Evolutionary conservation across 1,139 yeast species (phyloP).

Genomic region (Taphrina wiesneri): DNA sequence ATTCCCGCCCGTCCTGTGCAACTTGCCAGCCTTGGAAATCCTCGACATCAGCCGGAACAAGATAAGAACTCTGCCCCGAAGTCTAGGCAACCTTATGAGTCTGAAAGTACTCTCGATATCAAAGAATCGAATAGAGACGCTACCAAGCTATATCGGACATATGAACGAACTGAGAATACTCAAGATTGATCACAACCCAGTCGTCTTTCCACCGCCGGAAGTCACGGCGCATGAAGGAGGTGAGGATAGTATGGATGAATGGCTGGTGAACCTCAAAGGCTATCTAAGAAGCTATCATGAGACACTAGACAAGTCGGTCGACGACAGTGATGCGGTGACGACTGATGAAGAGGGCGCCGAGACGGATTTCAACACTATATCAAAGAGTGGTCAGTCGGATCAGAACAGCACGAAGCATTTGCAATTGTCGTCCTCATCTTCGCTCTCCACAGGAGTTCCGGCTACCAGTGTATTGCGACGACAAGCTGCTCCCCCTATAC

Average conservation of each 20-base stretch:
- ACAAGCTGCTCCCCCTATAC: slow-evolving; percentile 35
- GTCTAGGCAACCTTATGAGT: slow-evolving; percentile 48
- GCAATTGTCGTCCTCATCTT: slow-evolving; percentile 7
- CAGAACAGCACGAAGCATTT: background rate
- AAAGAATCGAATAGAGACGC: slow-evolving; percentile 59
- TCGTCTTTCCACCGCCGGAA: slow-evolving; percentile 54
- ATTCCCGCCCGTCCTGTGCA: slow-evolving; percentile 56
- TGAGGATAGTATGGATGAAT: slow-evolving; percentile 53
- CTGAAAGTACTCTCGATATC: slow-evolving; percentile 60
- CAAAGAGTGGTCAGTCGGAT: slow-evolving; percentile 22
- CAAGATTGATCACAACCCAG: slow-evolving; percentile 72
- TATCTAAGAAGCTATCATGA: slow-evolving; percentile 41
- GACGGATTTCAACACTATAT: slow-evolving; percentile 23
- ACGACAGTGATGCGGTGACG: slow-evolving; percentile 20
- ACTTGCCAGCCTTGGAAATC: slow-evolving; percentile 57
- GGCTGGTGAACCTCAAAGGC: slow-evolving; percentile 57
- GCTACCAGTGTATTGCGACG: background rate
- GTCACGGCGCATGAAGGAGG: slow-evolving; percentile 44
- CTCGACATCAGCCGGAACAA: slow-evolving; percentile 67
- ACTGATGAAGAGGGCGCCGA: slow-evolving; percentile 33
- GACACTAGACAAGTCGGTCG: background rate
- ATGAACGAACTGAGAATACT: slow-evolving; percentile 59
- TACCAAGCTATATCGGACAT: slow-evolving; percentile 60
- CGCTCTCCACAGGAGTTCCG: slow-evolving; percentile 32
- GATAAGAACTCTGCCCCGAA: slow-evolving; percentile 52